Percentiles rank a stretch among this genome's conserved stretches.
Conservation (phyloP, 495 filamentous ascomycete genomes). For the Annulohypoxylon maeteangense region DNA sequence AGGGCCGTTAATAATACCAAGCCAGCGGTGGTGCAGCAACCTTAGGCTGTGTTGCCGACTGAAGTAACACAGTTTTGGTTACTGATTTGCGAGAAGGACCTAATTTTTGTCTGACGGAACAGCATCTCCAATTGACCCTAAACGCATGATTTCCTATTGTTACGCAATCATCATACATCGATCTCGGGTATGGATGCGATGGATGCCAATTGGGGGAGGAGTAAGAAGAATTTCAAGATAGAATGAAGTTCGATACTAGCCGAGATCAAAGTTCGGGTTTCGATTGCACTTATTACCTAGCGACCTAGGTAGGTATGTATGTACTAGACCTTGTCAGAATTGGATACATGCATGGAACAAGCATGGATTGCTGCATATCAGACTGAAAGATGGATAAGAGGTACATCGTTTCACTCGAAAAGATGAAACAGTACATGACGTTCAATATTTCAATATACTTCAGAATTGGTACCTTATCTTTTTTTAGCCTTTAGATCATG, state of each 20-base stretch:
- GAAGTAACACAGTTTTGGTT: conserved; percentile 21
- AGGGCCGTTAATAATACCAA: too few species aligned
- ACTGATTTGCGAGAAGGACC: conserved; percentile 15
- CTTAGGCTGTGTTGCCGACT: conserved; percentile 10
- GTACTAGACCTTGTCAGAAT: too few species aligned
- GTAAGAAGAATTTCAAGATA: background rate
- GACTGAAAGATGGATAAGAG: background rate
- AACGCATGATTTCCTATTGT: conserved; percentile 26
- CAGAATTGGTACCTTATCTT: conserved; percentile 28
- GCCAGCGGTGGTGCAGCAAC: background rate
- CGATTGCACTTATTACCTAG: too few species aligned
- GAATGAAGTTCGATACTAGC: background rate
- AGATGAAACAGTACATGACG: background rate
- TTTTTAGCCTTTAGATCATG: conserved; percentile 1
- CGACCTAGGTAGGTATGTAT: too few species aligned
- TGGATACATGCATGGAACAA: background rate
- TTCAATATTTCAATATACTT: background rate
- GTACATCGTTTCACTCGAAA: conserved; percentile 3
- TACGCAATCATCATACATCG: background rate
- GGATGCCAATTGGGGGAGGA: background rate
- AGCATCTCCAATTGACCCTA: conserved; percentile 21
- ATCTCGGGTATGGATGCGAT: background rate
- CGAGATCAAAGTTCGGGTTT: background rate
- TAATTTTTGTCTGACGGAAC: conserved; percentile 19
- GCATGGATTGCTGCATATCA: background rate